Percentiles rank a stretch among this genome's conserved stretches.
phyloP scores from a whole-genome alignment of 305 asterid species.

The Lippia alba region DNA sequence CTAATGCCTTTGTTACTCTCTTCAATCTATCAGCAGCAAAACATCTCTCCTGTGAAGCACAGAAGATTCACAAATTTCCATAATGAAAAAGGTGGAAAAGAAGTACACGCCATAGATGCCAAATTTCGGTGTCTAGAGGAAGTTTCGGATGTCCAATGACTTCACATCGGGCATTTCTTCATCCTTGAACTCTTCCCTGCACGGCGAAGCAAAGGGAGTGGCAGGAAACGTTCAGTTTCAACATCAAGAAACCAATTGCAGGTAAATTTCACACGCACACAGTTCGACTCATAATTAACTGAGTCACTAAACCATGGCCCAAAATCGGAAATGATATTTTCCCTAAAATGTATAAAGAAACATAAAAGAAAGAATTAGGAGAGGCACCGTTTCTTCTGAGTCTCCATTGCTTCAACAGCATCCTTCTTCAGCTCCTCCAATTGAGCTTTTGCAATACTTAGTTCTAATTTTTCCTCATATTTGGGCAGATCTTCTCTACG shows the following conservation, averaged over 20 bases:
- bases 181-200: conserved; percentile 94
- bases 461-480: conserved; percentile 83
- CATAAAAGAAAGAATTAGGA: conserved; percentile 4
- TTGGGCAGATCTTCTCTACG: conserved; percentile 78
- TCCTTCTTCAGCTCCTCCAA: conserved; percentile 83
- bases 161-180: conserved; percentile 87
- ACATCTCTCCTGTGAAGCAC: conserved; percentile 32
- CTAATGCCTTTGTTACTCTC: conserved; percentile 37
- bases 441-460: conserved; percentile 85
- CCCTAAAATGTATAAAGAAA: neutral
- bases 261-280: neutral
- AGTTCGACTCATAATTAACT: neutral
- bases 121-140: conserved; percentile 48
- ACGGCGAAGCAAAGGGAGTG: conserved; percentile 1
- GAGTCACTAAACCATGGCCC: no score
- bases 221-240: conserved; percentile 13
- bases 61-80: conserved; percentile 31
- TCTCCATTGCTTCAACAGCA: conserved; percentile 85
- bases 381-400: conserved; percentile 80
- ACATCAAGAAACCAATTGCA: neutral
- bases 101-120: conserved; percentile 16
- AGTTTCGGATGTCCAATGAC: conserved; percentile 88
- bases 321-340: no score
- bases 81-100: conserved; percentile 19
- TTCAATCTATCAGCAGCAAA: conserved; percentile 39